Conservation (phyloP, 2,329 filamentous ascomycete species). For the Pseudogymnoascus verrucosus region DNA sequence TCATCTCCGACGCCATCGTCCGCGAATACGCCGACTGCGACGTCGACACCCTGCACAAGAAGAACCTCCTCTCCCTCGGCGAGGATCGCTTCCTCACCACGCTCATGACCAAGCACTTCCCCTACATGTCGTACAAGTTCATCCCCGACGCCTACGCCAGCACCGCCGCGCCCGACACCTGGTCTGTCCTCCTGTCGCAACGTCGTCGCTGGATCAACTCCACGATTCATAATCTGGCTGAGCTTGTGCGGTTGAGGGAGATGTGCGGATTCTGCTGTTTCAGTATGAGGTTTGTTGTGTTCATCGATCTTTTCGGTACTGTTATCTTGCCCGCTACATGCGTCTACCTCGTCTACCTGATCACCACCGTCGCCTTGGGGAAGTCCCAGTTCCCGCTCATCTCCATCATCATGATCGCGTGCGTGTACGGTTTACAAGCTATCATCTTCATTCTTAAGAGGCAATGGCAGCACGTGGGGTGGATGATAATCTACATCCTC, state of each 20-base stretch:
- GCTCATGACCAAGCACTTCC: slow-evolving; percentile 97
- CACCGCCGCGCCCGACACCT: slow-evolving; percentile 94
- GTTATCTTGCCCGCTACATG: slow-evolving; percentile 86
- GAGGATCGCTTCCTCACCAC: slow-evolving; percentile 97
- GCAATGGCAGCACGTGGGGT: slow-evolving; percentile 99
- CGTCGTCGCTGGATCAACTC: slow-evolving; percentile 99
- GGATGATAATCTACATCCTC: slow-evolving; percentile 94
- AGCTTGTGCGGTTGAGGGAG: slow-evolving; percentile 86
- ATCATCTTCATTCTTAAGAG: slow-evolving; percentile 94
- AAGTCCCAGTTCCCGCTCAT: slow-evolving; percentile 74
- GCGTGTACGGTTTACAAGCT: slow-evolving; percentile 94
- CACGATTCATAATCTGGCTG: slow-evolving; percentile 93
- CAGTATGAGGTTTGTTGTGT: slow-evolving; percentile 97
- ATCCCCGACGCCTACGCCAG: slow-evolving; percentile 86
- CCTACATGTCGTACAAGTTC: slow-evolving; percentile 91
- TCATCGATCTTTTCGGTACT: slow-evolving; percentile 86
- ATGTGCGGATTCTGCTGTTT: slow-evolving; percentile 99
- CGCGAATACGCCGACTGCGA: slow-evolving; percentile 80
- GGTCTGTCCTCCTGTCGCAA: slow-evolving; percentile 91
- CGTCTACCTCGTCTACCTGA: slow-evolving; percentile 82
- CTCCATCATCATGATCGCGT: slow-evolving; percentile 81
- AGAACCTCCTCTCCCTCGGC: slow-evolving; percentile 87
- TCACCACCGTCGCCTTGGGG: slow-evolving; percentile 63
- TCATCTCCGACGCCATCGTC: slow-evolving; percentile 84
- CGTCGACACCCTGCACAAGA: slow-evolving; percentile 88